A percentile compares a stretch with the other conserved stretches of the same genome.
phyloP scores from a whole-genome alignment of 2,329 filamentous ascomycete species.

The Lojkania enalia region DNA sequence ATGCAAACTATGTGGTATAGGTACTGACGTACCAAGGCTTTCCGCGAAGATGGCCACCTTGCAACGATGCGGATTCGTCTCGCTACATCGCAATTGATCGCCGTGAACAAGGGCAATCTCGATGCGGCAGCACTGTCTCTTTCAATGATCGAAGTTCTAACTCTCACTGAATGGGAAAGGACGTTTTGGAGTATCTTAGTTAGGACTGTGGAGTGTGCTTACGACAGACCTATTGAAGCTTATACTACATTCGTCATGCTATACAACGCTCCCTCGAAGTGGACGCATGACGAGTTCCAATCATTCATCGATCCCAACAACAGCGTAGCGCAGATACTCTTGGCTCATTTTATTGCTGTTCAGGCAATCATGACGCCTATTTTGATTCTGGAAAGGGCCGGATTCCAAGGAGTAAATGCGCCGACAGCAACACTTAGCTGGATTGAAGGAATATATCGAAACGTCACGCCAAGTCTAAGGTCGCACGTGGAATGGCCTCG shows the following conservation, averaged over 20 bases:
- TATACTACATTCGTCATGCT: slow-evolving; percentile 49
- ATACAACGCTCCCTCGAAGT: slow-evolving; percentile 47
- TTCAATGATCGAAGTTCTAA: slow-evolving; percentile 26
- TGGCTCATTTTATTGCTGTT: slow-evolving; percentile 53
- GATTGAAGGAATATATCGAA: slow-evolving; percentile 40
- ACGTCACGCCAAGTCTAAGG: slow-evolving; percentile 26
- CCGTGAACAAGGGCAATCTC: slow-evolving; percentile 33
- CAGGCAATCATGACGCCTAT: slow-evolving; percentile 52
- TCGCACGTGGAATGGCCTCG: slow-evolving; percentile 36
- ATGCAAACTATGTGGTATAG: neutral
- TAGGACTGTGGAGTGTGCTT: slow-evolving; percentile 31
- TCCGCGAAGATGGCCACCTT: slow-evolving; percentile 38
- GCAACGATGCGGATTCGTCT: slow-evolving; percentile 35
- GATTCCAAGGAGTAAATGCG: slow-evolving; percentile 39
- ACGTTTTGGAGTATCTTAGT: slow-evolving; percentile 32
- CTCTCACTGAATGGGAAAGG: slow-evolving; percentile 33
- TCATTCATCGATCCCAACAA: slow-evolving; percentile 51
- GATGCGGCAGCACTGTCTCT: slow-evolving; percentile 36
- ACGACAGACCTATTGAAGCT: slow-evolving; percentile 36
- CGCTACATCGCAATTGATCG: slow-evolving; percentile 18
- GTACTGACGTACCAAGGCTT: slow-evolving; percentile 23
- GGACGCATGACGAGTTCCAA: slow-evolving; percentile 48
- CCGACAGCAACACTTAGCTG: slow-evolving; percentile 36
- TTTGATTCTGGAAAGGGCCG: slow-evolving; percentile 36
- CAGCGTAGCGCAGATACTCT: slow-evolving; percentile 47